phyloP scores from a whole-genome alignment of 1,284 basidiomycete species.

The Marasmius fiardii region DNA sequence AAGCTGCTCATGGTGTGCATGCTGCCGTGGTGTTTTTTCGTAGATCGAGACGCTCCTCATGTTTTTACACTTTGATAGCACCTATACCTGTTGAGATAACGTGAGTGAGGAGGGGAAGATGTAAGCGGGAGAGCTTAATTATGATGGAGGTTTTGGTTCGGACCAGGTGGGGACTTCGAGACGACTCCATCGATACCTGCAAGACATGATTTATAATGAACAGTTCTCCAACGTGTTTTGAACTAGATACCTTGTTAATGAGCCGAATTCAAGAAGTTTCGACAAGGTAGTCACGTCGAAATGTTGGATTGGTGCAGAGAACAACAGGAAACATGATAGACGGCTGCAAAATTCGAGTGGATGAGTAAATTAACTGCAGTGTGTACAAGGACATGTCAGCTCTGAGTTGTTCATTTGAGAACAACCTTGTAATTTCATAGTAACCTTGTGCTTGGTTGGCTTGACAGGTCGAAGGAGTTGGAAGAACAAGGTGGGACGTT shows the following conservation, averaged over 20 bases:
- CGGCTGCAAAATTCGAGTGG: background rate
- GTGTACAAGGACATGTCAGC: background rate
- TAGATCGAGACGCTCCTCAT: constrained; percentile 1
- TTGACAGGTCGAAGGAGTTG: background rate
- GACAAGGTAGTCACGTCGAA: background rate
- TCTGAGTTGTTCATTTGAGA: background rate
- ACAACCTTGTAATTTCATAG: background rate
- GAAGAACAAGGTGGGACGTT: background rate
- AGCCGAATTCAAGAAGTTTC: background rate
- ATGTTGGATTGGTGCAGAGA: background rate
- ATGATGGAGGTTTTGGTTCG: too few species aligned
- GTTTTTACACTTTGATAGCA: background rate
- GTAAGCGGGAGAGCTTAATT: background rate
- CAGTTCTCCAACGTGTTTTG: background rate
- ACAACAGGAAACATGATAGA: background rate
- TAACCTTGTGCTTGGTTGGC: background rate
- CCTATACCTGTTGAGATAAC: background rate
- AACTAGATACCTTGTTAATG: background rate
- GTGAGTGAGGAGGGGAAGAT: background rate
- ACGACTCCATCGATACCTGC: background rate
- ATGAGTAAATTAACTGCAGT: too few species aligned
- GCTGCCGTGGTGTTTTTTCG: constrained; percentile 10
- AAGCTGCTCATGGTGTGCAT: constrained; percentile 2
- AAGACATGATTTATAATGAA: background rate
- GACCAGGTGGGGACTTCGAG: background rate